Conservation (phyloP, 768 basidiomycete species). For the Phanerochaete sordida region DNA sequence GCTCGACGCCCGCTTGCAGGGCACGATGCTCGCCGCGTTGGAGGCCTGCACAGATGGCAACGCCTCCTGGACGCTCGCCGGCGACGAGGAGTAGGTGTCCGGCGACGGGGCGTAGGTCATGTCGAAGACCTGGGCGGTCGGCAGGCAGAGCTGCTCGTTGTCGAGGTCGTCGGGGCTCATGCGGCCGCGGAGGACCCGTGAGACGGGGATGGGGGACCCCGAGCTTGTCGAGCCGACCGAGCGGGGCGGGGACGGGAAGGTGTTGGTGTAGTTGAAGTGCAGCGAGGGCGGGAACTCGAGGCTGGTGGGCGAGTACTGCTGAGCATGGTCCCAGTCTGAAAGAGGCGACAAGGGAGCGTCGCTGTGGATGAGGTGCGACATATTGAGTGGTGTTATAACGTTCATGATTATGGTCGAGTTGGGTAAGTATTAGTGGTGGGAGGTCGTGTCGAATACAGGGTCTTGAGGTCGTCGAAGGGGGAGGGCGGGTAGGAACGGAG, state of each 20-base stretch:
- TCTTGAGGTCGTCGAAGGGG: constrained; percentile 2
- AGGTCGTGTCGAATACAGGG: background rate
- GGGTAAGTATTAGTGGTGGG: constrained; percentile 5
- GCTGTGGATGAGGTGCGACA: constrained; percentile 55
- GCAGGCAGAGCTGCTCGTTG: constrained; percentile 51
- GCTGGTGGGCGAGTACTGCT: constrained; percentile 36
- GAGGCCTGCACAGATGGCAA: constrained; percentile 27
- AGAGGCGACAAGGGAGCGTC: constrained; percentile 54
- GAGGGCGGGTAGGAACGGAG: constrained; percentile 1
- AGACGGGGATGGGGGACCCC: constrained; percentile 43
- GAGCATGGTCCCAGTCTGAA: constrained; percentile 42
- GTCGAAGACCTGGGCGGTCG: constrained; percentile 75
- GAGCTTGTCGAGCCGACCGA: constrained; percentile 42
- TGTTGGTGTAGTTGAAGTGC: constrained; percentile 39
- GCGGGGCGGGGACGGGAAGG: constrained; percentile 37
- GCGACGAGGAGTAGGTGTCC: constrained; percentile 18
- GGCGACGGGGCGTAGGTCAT: constrained; percentile 39
- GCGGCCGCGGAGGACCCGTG: constrained; percentile 48
- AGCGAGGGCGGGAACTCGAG: constrained; percentile 40
- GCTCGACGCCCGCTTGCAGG: constrained; percentile 25
- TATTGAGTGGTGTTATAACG: constrained; percentile 28
- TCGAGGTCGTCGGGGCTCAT: constrained; percentile 44
- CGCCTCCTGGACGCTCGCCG: constrained; percentile 27
- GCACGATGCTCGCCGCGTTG: constrained; percentile 21
- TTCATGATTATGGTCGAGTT: constrained; percentile 13